These are phyloP conservation scores for Dictyostelium firmibasis DNA, from an alignment of 78 protist species.

Conservation along the genomic window DNA sequence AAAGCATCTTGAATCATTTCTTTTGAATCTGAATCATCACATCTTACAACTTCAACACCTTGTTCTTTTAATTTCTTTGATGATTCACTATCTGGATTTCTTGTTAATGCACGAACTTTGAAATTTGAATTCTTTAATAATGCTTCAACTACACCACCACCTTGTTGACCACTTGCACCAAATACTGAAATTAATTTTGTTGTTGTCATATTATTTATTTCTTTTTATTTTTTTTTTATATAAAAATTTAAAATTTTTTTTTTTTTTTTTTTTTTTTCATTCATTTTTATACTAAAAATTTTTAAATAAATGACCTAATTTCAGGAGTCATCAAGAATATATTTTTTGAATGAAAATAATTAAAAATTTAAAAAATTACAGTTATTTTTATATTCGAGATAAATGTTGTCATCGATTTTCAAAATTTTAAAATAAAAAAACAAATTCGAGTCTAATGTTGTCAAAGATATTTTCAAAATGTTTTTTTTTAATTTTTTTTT, in stretches of 20 bases:
- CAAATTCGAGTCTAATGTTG: background rate
- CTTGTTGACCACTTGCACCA: conserved; percentile 21
- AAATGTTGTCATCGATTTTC: too few species aligned
- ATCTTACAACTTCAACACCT: conserved; percentile 24
- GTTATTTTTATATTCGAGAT: too few species aligned
- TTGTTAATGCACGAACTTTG: conserved; percentile 10
- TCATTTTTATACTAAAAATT: background rate
- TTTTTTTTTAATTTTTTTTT: too few species aligned
- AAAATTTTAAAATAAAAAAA: too few species aligned
- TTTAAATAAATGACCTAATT: background rate
- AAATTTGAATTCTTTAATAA: background rate
- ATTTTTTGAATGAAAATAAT: too few species aligned
- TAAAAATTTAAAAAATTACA: too few species aligned
- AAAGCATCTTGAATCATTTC: background rate
- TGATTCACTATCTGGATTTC: background rate
- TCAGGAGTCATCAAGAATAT: background rate
- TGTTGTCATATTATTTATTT: background rate
- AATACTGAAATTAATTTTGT: background rate
- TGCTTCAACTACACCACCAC: background rate
- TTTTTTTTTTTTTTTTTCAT: too few species aligned
- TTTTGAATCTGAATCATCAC: background rate
- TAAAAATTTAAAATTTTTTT: too few species aligned
- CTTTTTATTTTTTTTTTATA: background rate
- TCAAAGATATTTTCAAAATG: background rate
- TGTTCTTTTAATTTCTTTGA: background rate